A percentile compares a stretch with the other conserved stretches of the same genome.
These are phyloP conservation scores for Cercospora sp. DNA, from an alignment of 2,329 filamentous ascomycete genomes.

Conservation along the genomic window DNA sequence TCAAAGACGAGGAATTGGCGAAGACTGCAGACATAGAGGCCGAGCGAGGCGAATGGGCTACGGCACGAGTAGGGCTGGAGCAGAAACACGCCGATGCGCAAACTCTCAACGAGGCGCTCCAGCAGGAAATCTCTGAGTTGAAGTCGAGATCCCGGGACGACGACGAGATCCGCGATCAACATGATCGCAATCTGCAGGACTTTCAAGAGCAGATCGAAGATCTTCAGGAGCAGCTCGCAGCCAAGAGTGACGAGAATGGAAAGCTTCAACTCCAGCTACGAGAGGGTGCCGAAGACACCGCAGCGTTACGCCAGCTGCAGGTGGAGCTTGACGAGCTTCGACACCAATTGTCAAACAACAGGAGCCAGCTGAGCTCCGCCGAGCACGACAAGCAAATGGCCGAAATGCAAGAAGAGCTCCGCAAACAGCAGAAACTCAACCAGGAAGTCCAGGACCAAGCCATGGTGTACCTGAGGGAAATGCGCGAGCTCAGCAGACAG, in stretches of 20 bases:
- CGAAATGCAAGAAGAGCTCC: conserved; percentile 61
- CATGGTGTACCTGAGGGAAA: conserved; percentile 79
- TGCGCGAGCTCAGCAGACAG: conserved; percentile 80
- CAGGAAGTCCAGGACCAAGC: conserved; percentile 85
- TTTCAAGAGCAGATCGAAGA: conserved; percentile 26
- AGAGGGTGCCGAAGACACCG: conserved; percentile 42
- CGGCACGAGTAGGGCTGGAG: conserved; percentile 67
- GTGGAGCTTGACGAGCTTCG: conserved; percentile 25
- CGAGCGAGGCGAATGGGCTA: conserved; percentile 32
- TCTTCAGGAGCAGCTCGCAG: conserved; percentile 35
- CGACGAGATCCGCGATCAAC: conserved; percentile 28
- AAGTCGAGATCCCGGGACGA: conserved; percentile 47
- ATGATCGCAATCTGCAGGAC: conserved; percentile 29
- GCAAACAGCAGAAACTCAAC: conserved; percentile 78
- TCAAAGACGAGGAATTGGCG: conserved; percentile 60
- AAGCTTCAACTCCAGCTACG: conserved; percentile 42
- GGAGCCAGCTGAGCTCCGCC: conserved; percentile 42
- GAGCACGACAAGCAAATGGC: conserved; percentile 63
- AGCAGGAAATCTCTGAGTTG: conserved; percentile 74
- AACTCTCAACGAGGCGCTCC: conserved; percentile 74
- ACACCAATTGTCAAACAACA: conserved; percentile 19
- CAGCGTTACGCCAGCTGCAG: conserved; percentile 37
- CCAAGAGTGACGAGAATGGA: conserved; percentile 56
- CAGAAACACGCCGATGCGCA: conserved; percentile 47
- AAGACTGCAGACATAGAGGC: conserved; percentile 20